Conservation (phyloP, 2,329 filamentous ascomycete genomes). For the Paramyrothecium sp. region DNA sequence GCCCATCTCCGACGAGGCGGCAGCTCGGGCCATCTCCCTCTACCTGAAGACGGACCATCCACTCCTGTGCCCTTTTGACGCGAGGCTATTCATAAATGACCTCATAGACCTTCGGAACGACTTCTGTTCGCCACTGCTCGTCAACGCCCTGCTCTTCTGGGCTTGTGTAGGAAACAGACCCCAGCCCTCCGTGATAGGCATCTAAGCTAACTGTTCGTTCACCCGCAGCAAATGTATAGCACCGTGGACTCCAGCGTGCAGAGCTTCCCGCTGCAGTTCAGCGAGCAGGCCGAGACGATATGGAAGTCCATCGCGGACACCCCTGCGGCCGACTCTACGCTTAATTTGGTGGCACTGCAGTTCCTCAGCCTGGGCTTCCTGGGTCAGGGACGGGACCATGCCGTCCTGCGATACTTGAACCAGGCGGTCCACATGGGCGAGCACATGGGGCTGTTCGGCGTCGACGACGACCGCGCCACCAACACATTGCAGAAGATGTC, state of each 20-base stretch:
- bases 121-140: constrained; percentile 29
- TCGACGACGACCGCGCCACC: not conserved
- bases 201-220: constrained; percentile 10
- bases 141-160: constrained; percentile 31
- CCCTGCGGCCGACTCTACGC: constrained; percentile 22
- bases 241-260: constrained; percentile 12
- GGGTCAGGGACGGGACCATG: constrained; percentile 32
- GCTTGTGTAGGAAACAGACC: constrained; percentile 22
- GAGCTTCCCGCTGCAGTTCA: not conserved
- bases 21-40: constrained; percentile 31
- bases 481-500: constrained; percentile 6
- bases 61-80: constrained; percentile 32
- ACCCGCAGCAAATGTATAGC: constrained; percentile 33
- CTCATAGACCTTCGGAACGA: constrained; percentile 18
- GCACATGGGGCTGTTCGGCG: constrained; percentile 20
- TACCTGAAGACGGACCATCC: constrained; percentile 37
- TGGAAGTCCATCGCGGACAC: constrained; percentile 23
- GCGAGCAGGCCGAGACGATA: not conserved
- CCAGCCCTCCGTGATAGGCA: too few species aligned
- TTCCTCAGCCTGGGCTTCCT: constrained; percentile 31
- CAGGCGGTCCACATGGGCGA: constrained; percentile 23
- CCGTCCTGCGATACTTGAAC: constrained; percentile 24
- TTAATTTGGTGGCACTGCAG: constrained; percentile 27
- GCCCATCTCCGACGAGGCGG: constrained; percentile 22
- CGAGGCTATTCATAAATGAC: constrained; percentile 30